These are phyloP conservation scores for Eurotiales sp. DNA, from an alignment of 2,329 filamentous ascomycete species.

Conservation along the genomic window DNA sequence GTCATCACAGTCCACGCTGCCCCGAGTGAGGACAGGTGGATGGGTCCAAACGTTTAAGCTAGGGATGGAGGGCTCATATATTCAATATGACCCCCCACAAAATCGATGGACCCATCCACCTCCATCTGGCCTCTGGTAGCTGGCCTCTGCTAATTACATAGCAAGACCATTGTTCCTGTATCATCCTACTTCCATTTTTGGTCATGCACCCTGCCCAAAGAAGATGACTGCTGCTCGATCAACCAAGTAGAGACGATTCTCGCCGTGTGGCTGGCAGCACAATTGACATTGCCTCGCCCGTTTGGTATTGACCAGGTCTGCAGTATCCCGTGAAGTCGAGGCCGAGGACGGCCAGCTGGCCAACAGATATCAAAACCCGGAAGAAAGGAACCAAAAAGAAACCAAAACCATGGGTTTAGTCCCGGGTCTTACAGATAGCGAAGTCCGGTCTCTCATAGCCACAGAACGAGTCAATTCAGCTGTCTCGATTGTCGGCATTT, in stretches of 20 bases:
- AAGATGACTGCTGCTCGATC: neutral
- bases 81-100: too few relatives aligned
- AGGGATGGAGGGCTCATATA: too few relatives aligned
- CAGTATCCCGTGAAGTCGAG: too few relatives aligned
- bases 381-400: too few relatives aligned
- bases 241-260: neutral
- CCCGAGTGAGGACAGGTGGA: too few relatives aligned
- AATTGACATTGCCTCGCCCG: neutral
- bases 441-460: slow-evolving; percentile 12
- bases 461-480: slow-evolving; percentile 21
- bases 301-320: neutral
- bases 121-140: too few relatives aligned
- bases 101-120: too few relatives aligned
- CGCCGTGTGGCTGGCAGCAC: neutral
- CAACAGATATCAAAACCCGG: neutral
- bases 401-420: too few relatives aligned
- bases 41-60: too few relatives aligned
- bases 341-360: neutral
- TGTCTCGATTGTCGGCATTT: slow-evolving; percentile 19
- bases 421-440: neutral
- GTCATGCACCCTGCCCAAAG: neutral
- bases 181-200: neutral
- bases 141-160: too few relatives aligned
- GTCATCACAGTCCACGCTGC: too few relatives aligned
- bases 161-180: too few relatives aligned